Evolutionary conservation across 768 basidiomycete species (phyloP).

Genomic region (Boletus subparvulus): DNA sequence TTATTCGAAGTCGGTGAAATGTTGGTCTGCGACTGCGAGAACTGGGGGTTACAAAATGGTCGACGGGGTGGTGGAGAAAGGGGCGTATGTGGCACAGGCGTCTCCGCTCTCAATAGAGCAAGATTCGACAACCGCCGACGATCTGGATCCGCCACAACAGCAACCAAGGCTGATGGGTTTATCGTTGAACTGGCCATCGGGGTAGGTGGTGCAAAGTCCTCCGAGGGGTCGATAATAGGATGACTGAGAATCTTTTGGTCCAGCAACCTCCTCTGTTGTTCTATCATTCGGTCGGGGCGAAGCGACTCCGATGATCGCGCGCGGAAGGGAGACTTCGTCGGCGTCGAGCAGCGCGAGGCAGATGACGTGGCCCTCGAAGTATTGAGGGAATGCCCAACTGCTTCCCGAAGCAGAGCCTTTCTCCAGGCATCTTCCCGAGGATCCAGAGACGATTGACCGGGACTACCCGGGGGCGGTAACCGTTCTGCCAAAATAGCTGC

Average conservation of each 20-base stretch:
- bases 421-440: conserved; percentile 69
- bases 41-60: conserved; percentile 40
- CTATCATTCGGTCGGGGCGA: conserved; percentile 10
- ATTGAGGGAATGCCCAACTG: conserved; percentile 73
- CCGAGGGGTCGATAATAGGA: conserved; percentile 36
- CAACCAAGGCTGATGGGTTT: conserved; percentile 12
- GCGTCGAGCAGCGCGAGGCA: conserved; percentile 36
- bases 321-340: conserved; percentile 31
- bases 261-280: conserved; percentile 29
- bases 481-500: conserved; percentile 74
- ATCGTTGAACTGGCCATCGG: conserved; percentile 5
- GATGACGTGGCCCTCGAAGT: conserved; percentile 49
- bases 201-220: conserved; percentile 31
- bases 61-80: conserved; percentile 65
- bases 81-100: conserved; percentile 61
- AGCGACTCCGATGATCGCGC: conserved; percentile 26
- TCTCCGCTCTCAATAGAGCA: conserved; percentile 59
- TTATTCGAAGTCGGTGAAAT: conserved; percentile 29
- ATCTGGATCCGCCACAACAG: conserved; percentile 29
- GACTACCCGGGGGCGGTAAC: conserved; percentile 63
- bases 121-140: conserved; percentile 41
- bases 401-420: conserved; percentile 71
- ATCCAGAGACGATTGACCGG: conserved; percentile 56
- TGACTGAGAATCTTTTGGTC: conserved; percentile 48
- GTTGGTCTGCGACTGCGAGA: conserved; percentile 60